phyloP scores from a whole-genome alignment of 768 basidiomycete species.

The Tulasnella sp. region DNA sequence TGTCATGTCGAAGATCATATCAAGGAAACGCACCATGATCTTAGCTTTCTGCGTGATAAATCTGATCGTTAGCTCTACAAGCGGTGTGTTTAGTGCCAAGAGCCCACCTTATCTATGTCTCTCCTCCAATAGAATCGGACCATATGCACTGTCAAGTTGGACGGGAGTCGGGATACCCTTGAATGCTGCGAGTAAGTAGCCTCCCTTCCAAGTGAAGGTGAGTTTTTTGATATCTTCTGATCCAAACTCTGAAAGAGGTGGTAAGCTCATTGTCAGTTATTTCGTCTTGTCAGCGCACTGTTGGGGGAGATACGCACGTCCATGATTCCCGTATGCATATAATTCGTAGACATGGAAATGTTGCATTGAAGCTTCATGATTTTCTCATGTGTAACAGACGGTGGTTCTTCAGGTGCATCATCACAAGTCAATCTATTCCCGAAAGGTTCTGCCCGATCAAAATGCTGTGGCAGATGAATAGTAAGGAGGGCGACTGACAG shows the following conservation, averaged over 20 bases:
- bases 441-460: background rate
- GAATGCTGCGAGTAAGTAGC: slow-evolving; percentile 74
- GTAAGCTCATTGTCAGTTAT: background rate
- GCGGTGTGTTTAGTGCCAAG: slow-evolving; percentile 17
- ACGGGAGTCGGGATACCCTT: slow-evolving; percentile 71
- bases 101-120: slow-evolving; percentile 55
- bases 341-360: slow-evolving; percentile 78
- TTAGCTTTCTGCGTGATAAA: slow-evolving; percentile 55
- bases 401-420: slow-evolving; percentile 69
- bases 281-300: background rate
- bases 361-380: slow-evolving; percentile 90
- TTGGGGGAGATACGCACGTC: slow-evolving; percentile 38
- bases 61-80: slow-evolving; percentile 17
- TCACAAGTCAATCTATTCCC: slow-evolving; percentile 56
- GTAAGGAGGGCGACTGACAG: slow-evolving; percentile 35
- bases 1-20: background rate
- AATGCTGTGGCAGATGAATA: background rate
- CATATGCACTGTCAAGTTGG: slow-evolving; percentile 84
- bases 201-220: slow-evolving; percentile 64
- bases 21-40: slow-evolving; percentile 60
- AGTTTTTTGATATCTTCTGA: slow-evolving; percentile 76
- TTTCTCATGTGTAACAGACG: slow-evolving; percentile 51
- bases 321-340: slow-evolving; percentile 74
- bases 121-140: slow-evolving; percentile 91
- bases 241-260: slow-evolving; percentile 53